These are phyloP conservation scores for Coemansia sp. DNA, from an alignment of 192 early-diverging fungal genomes.

Conservation along the genomic window DNA sequence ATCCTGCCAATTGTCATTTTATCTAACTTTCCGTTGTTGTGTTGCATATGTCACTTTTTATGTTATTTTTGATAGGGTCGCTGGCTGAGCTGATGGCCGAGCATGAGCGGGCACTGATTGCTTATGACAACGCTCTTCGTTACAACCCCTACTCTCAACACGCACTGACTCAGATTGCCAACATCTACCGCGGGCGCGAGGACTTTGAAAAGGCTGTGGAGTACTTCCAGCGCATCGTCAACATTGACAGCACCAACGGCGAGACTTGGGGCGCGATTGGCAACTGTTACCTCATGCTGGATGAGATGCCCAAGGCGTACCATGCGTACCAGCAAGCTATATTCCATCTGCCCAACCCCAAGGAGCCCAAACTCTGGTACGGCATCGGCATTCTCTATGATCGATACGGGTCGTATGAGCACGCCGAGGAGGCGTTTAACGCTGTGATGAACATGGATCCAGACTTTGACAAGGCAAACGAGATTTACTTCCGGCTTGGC, in stretches of 20 bases:
- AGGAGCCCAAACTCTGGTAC: conserved; percentile 99
- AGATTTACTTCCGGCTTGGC: conserved; percentile 96
- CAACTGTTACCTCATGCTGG: conserved; percentile 95
- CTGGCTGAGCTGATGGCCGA: conserved; percentile 74
- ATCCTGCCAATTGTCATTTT: background rate
- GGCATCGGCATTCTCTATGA: conserved; percentile 98
- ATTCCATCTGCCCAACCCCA: conserved; percentile 85
- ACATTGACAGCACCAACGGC: conserved; percentile 80
- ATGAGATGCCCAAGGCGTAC: conserved; percentile 93
- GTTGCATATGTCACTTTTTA: background rate
- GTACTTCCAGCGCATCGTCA: conserved; percentile 87
- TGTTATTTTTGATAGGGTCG: conserved; percentile 52
- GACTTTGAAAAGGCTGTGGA: conserved; percentile 85
- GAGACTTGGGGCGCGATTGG: conserved; percentile 95
- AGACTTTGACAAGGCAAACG: conserved; percentile 95
- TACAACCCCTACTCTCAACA: conserved; percentile 90
- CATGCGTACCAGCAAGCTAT: conserved; percentile 95
- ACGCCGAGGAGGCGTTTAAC: conserved; percentile 94
- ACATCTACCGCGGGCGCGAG: conserved; percentile 79
- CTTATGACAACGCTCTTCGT: conserved; percentile 87
- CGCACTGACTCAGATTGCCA: conserved; percentile 79
- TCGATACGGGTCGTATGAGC: conserved; percentile 93
- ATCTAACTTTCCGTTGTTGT: conserved; percentile 3
- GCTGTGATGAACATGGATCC: conserved; percentile 95
- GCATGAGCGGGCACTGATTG: conserved; percentile 77